Evolutionary conservation across 306 rosid genomes (phyloP), one percentile per base, ranked within the genome.

Genomic region (Cucurbita argyrosperma): DNA sequence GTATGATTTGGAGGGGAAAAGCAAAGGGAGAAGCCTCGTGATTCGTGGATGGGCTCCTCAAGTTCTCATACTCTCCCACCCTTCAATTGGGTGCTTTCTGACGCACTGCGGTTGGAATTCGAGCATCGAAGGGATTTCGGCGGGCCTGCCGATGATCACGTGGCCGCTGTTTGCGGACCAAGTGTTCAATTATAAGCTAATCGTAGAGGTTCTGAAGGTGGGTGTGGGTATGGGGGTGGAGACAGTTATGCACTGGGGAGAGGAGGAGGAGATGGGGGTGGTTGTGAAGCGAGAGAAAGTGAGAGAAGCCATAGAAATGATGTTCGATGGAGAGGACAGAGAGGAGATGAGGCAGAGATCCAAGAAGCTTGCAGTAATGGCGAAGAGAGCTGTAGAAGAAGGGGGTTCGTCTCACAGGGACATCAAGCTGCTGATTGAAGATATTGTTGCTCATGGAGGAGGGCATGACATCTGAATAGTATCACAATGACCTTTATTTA

Each of bases 61-160:
- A 56, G 47, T 82, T 8, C 13, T 82, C 19, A 82, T 82, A 21
- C 45, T 82, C 0, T 46, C 85, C 4, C 85, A 78, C 69, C 74
- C 80, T 6, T 3, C 92, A 0, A 30, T 81, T 12, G 90, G 96
- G 16, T 92, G 85, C 5, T 90, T 90, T 55, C 37, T 90, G 39
- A 90, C 91, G 3, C 96, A 90, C 4, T 86, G 90, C 52, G 96
- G 92, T 6, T 90, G 96, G 92, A 90, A 90, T 37, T 90, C 96
- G 0, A 86, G 86, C 0, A 58, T 83, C 0, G 93, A 88, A 79
- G 96, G 83, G 46, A 57, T 88, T 52, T 40, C 76, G 42, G 80
- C 78, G 0, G 93, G 93, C 0, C 64, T 88, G n/a, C 96, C 93
- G 9, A 57, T 90, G 86, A 37, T 82, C 3, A 86, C 93, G 0